Conservation (phyloP, 371 early-diverging fungal species). For the Mortierella sp. region DNA sequence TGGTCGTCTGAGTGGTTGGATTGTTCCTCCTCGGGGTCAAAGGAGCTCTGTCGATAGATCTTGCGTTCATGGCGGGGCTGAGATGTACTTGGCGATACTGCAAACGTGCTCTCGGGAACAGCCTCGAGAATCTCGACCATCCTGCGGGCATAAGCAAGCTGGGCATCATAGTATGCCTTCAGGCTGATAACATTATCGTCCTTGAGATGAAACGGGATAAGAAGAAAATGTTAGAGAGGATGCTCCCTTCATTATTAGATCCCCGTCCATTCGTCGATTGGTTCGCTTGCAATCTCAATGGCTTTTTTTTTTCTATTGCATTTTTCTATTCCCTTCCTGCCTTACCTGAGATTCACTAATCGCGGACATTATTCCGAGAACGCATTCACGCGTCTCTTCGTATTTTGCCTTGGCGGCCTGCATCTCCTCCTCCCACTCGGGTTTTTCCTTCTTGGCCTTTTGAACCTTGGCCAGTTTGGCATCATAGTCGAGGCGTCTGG, state of each 20-base stretch:
- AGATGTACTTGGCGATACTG: conserved; percentile 17
- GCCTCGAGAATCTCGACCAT: conserved; percentile 58
- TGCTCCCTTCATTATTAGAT: not conserved
- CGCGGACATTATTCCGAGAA: conserved; percentile 73
- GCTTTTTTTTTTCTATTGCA: not conserved
- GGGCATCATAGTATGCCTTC: conserved; percentile 62
- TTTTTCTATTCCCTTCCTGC: not conserved
- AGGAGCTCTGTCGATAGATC: conserved; percentile 15
- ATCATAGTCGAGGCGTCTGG: conserved; percentile 92
- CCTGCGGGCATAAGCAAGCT: conserved; percentile 60
- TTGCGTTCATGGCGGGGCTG: conserved; percentile 3
- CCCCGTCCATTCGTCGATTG: not conserved
- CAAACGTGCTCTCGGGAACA: conserved; percentile 38
- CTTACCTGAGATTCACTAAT: conserved; percentile 79
- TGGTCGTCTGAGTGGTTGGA: conserved; percentile 32
- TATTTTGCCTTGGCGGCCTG: conserved; percentile 90
- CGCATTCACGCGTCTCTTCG: conserved; percentile 84
- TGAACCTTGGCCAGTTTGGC: conserved; percentile 87
- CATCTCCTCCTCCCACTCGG: conserved; percentile 90
- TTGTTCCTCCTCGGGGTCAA: conserved; percentile 21
- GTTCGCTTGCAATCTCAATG: not conserved
- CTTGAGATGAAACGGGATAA: not conserved
- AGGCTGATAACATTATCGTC: conserved; percentile 59
- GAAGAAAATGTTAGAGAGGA: not conserved
- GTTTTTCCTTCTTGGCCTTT: conserved; percentile 90